Evolutionary conservation across 1,284 basidiomycete genomes (phyloP).

Genomic region (Serendipita sp.): DNA sequence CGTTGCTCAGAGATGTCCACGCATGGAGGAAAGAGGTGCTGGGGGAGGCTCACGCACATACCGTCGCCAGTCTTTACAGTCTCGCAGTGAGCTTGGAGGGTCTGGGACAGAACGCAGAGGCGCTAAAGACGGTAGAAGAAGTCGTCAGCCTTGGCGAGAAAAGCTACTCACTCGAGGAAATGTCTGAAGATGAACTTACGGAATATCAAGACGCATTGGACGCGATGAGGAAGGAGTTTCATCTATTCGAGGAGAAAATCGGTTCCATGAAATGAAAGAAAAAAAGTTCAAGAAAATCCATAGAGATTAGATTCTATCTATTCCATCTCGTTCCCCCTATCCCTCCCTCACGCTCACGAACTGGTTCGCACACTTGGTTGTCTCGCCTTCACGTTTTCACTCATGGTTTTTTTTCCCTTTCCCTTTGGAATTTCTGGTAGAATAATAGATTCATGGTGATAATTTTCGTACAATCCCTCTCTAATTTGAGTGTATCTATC

Average conservation of each 20-base stretch:
- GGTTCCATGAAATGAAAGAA: not conserved
- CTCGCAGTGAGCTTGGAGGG: not conserved
- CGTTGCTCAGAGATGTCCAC: not conserved
- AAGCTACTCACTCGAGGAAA: not conserved
- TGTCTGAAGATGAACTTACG: not conserved
- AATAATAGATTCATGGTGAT: not conserved
- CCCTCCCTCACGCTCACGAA: not conserved
- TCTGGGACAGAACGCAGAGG: not conserved
- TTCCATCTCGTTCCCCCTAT: not conserved
- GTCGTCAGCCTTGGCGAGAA: not conserved
- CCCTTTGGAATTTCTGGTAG: not conserved
- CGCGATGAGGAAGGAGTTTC: not conserved
- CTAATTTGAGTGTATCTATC: not conserved
- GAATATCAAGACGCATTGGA: not conserved
- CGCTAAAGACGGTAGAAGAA: not conserved
- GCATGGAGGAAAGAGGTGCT: not conserved
- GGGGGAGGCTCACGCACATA: not conserved
- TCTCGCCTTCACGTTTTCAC: not conserved
- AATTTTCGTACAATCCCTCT: not conserved
- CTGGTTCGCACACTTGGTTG: too few relatives aligned
- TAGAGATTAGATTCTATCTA: too few relatives aligned
- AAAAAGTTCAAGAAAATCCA: too few relatives aligned
- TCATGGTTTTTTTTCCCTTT: not conserved
- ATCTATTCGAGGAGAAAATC: conserved; percentile 2
- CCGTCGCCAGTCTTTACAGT: not conserved